Conservation (phyloP, 192 early-diverging fungal species). For the Haplosporangium gracile region DNA sequence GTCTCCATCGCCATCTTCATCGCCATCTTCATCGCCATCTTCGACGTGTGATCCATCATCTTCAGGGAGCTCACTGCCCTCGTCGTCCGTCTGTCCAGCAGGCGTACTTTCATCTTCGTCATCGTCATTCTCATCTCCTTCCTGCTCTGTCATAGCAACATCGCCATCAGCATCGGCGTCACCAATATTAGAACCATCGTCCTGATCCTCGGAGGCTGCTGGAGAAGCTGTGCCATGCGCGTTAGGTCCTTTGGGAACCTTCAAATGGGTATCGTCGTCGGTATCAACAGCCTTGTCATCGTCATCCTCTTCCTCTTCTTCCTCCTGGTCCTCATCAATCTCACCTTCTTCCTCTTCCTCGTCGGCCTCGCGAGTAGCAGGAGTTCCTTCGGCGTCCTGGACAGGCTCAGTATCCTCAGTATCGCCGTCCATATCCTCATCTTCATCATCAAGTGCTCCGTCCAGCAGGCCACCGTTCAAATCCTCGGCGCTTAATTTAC, state of each 20-base stretch:
- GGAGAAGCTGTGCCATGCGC: background rate
- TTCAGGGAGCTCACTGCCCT: slow-evolving; percentile 13
- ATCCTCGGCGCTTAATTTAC: slow-evolving; percentile 23
- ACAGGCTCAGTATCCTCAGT: slow-evolving; percentile 15
- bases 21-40: slow-evolving; percentile 27
- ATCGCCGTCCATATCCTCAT: slow-evolving; percentile 20
- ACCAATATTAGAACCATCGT: background rate
- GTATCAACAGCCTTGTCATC: slow-evolving; percentile 19
- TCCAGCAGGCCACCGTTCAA: slow-evolving; percentile 17
- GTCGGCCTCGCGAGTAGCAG: slow-evolving; percentile 7
- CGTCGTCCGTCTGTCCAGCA: slow-evolving; percentile 9
- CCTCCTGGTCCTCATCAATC: slow-evolving; percentile 15
- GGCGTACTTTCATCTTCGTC: slow-evolving; percentile 29
- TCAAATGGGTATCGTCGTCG: slow-evolving; percentile 7
- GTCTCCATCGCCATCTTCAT: slow-evolving; percentile 9
- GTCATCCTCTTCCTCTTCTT: background rate
- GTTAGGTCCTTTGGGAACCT: background rate
- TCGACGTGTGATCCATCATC: slow-evolving; percentile 22
- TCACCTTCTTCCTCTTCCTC: slow-evolving; percentile 23
- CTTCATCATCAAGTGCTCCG: slow-evolving; percentile 23
- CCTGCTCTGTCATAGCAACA: slow-evolving; percentile 24
- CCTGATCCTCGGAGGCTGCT: slow-evolving; percentile 3
- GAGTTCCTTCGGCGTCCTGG: background rate
- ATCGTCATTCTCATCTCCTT: slow-evolving; percentile 20
- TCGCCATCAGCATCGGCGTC: slow-evolving; percentile 2